Evolutionary conservation across 2,329 filamentous ascomycete species (phyloP).

Genomic region (Talaromyces sp.): DNA sequence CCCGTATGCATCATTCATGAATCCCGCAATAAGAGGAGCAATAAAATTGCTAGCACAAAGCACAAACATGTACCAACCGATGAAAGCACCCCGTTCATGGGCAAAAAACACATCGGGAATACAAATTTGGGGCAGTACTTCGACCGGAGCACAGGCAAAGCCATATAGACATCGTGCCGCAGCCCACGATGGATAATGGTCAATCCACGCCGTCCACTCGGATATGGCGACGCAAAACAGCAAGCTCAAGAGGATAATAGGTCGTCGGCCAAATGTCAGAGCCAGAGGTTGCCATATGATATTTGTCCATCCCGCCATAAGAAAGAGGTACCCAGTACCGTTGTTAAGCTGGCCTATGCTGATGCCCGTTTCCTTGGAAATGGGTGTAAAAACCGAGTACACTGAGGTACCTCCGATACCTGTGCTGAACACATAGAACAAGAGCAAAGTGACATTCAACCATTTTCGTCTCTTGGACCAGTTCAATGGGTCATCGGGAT

Average conservation of each 20-base stretch:
- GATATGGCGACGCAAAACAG: slow-evolving; percentile 14
- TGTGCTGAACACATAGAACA: slow-evolving; percentile 29
- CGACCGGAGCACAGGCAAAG: slow-evolving; percentile 46
- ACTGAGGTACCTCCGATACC: slow-evolving; percentile 29
- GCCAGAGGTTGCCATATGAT: slow-evolving; percentile 34
- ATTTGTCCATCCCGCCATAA: slow-evolving; percentile 29
- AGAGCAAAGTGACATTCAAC: slow-evolving; percentile 15
- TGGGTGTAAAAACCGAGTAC: slow-evolving; percentile 32
- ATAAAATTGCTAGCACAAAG: slow-evolving; percentile 44
- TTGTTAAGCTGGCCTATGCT: slow-evolving; percentile 43
- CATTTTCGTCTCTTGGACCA: slow-evolving; percentile 32
- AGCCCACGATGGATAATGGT: slow-evolving; percentile 12
- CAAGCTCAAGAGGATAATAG: slow-evolving; percentile 16
- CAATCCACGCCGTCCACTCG: slow-evolving; percentile 15
- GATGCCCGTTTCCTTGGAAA: slow-evolving; percentile 41
- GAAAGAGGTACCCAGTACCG: slow-evolving; percentile 41
- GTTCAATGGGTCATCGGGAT: slow-evolving; percentile 40
- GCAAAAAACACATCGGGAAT: slow-evolving; percentile 44
- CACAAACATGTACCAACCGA: slow-evolving; percentile 42
- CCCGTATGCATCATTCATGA: slow-evolving; percentile 45
- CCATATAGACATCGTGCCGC: slow-evolving; percentile 33
- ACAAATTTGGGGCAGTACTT: slow-evolving; percentile 46
- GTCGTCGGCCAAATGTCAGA: slow-evolving; percentile 24
- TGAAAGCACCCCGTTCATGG: slow-evolving; percentile 41
- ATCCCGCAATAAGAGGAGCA: slow-evolving; percentile 47